Evolutionary conservation across 345 rosid species (phyloP).

Genomic region (Eucalyptus tenuipes): DNA sequence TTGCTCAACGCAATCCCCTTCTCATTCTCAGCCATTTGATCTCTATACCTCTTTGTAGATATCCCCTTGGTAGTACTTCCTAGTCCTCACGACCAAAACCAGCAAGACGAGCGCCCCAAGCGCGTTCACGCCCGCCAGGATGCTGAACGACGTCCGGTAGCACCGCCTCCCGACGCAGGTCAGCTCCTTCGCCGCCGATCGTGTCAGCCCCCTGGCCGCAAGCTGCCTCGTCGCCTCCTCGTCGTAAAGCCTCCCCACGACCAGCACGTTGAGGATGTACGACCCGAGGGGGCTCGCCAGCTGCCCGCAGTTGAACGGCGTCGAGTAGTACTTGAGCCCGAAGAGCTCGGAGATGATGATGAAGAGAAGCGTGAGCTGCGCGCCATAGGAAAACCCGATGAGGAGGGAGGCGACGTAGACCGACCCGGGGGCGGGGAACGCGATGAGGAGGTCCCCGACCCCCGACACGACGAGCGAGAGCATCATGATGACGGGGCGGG

Average conservation of each 20-base stretch:
- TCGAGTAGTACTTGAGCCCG: slow-evolving; percentile 9
- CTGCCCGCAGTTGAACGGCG: slow-evolving; percentile 2
- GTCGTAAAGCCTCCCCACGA: slow-evolving; percentile 5
- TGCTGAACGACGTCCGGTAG: not conserved
- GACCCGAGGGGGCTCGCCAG: slow-evolving; percentile 9
- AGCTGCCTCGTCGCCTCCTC: slow-evolving; percentile 6
- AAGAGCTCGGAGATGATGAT: slow-evolving; percentile 4
- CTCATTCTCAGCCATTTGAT: not conserved
- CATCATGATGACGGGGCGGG: not conserved
- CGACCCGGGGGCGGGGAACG: not conserved
- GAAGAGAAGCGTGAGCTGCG: slow-evolving; percentile 1
- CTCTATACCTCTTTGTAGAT: slow-evolving; percentile 7
- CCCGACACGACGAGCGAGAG: not conserved
- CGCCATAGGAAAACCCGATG: slow-evolving; percentile 6
- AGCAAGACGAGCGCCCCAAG: not conserved
- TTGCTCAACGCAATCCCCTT: not conserved
- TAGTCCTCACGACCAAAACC: slow-evolving; percentile 2
- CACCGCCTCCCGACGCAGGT: slow-evolving; percentile 3
- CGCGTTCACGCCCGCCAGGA: not conserved
- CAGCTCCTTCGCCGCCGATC: slow-evolving; percentile 2
- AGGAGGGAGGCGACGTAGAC: not conserved
- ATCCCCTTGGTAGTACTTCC: slow-evolving; percentile 1
- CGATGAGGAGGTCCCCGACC: not conserved
- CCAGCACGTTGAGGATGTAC: slow-evolving; percentile 2
- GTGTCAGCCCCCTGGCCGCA: not conserved